phyloP scores from a whole-genome alignment of 129 eudicot species.

The Arctium lappa region DNA sequence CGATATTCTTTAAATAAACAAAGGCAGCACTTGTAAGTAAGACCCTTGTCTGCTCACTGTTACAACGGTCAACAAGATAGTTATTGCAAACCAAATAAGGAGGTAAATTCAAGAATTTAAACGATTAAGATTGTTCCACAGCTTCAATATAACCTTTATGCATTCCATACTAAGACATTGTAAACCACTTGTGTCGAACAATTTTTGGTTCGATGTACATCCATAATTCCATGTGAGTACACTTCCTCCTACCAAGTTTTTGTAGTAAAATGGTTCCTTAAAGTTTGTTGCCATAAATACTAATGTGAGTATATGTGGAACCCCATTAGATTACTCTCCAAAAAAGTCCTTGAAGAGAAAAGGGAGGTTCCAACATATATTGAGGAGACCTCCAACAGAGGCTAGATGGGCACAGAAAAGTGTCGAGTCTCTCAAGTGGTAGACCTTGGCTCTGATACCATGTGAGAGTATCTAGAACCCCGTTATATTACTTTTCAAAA shows the following conservation, averaged over 20 bases:
- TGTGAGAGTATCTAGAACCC: too few relatives aligned
- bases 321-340: background rate
- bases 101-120: background rate
- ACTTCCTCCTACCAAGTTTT: background rate
- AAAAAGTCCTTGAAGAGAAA: background rate
- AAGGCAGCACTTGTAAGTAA: slow-evolving; percentile 86
- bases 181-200: background rate
- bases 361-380: background rate
- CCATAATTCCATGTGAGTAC: background rate
- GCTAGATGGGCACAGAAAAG: too few relatives aligned
- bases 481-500: too few relatives aligned
- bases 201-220: background rate
- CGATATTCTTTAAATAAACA: slow-evolving; percentile 67
- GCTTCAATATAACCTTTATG: background rate
- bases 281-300: background rate
- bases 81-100: background rate
- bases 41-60: slow-evolving; percentile 88
- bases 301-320: too few relatives aligned
- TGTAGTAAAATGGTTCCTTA: background rate
- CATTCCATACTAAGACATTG: background rate
- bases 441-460: too few relatives aligned
- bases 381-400: background rate
- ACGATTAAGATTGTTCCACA: background rate
- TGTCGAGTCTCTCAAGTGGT: too few relatives aligned
- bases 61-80: slow-evolving; percentile 4